Evolutionary conservation across 768 basidiomycete species (phyloP).

Genomic region (Pleurotus sapidus): DNA sequence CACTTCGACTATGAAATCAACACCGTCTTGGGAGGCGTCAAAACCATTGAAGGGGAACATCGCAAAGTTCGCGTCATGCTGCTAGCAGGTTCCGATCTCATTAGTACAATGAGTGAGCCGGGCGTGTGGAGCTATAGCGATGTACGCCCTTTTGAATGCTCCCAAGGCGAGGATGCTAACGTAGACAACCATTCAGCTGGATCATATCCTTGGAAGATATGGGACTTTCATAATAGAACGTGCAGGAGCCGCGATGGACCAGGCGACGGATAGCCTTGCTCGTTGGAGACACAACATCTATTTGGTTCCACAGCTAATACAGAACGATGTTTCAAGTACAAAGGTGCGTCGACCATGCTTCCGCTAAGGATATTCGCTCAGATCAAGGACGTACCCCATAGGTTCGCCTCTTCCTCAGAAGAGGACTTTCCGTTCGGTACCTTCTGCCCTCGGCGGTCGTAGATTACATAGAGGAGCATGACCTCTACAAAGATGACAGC

Average conservation of each 20-base stretch:
- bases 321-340: conserved; percentile 96
- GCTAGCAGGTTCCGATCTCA: conserved; percentile 96
- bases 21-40: conserved; percentile 74
- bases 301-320: conserved; percentile 90
- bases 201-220: conserved; percentile 93
- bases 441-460: conserved; percentile 89
- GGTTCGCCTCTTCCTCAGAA: conserved; percentile 71
- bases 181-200: conserved; percentile 53
- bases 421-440: conserved; percentile 84
- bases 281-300: conserved; percentile 84
- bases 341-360: conserved; percentile 48
- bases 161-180: conserved; percentile 9
- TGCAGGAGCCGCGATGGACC: conserved; percentile 89
- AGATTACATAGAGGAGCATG: conserved; percentile 88
- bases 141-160: conserved; percentile 48
- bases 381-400: conserved; percentile 13
- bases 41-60: conserved; percentile 69
- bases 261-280: conserved; percentile 71
- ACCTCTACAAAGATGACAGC: conserved; percentile 69
- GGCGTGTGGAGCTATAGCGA: conserved; percentile 96
- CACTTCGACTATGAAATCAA: conserved; percentile 97
- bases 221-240: conserved; percentile 95
- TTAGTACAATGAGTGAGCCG: conserved; percentile 97
- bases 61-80: conserved; percentile 85
- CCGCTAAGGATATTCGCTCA: neutral